These are phyloP conservation scores for Tremella mesenterica DNA, from an alignment of 768 basidiomycete species.

Conservation along the genomic window DNA sequence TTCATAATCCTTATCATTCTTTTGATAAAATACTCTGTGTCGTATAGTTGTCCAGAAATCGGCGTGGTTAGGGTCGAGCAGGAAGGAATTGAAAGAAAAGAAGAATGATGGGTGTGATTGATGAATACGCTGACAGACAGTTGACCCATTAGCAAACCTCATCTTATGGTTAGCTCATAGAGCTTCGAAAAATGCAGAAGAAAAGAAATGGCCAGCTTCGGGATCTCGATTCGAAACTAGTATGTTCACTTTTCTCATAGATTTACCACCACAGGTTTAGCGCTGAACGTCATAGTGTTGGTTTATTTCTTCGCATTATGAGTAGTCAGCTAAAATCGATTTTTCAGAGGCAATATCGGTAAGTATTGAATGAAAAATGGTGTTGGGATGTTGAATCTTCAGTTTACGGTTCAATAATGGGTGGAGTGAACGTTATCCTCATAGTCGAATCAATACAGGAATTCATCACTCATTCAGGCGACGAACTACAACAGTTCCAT, in stretches of 20 bases:
- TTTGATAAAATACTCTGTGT: constrained; percentile 15
- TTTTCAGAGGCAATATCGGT: constrained; percentile 27
- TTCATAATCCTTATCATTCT: not conserved
- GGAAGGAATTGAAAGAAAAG: too few species aligned
- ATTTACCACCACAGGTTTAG: not conserved
- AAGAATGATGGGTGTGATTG: too few species aligned
- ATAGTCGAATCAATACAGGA: constrained; percentile 70
- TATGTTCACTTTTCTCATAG: constrained; percentile 11
- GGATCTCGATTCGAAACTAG: constrained; percentile 76
- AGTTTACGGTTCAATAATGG: constrained; percentile 80
- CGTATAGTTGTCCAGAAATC: too few species aligned
- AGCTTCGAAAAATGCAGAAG: constrained; percentile 62
- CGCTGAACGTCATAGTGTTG: constrained; percentile 7
- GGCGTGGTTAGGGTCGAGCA: too few species aligned
- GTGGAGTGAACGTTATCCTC: constrained; percentile 79
- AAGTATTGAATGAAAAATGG: constrained; percentile 2
- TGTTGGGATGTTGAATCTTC: constrained; percentile 62
- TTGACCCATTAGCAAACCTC: constrained; percentile 46
- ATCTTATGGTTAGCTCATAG: constrained; percentile 60
- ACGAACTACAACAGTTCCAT: constrained; percentile 58
- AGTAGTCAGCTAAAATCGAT: too few species aligned
- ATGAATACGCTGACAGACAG: constrained; percentile 10
- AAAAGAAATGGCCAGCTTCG: constrained; percentile 84
- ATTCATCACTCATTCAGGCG: constrained; percentile 55
- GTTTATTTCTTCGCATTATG: not conserved